Base-by-base conservation (phyloP, 331 rosid genomes). In the Malus hybrid region DNA sequence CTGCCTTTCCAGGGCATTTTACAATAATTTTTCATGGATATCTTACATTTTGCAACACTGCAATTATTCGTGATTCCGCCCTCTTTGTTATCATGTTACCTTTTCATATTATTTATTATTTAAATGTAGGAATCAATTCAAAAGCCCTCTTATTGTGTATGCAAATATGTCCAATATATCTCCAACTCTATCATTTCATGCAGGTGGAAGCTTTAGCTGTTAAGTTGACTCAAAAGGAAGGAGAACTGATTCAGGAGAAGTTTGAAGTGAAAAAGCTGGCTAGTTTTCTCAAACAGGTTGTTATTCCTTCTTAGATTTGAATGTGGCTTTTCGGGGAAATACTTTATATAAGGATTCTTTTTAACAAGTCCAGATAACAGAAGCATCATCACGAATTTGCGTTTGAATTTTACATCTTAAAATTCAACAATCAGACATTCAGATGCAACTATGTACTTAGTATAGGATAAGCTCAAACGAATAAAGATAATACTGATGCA, bases 151-250 rank as follows among this genome's bases (percentile, higher is more conserved):
- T 14, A 11, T 57, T 56, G n/a, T 76, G 22, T 19, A 34, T 19
- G 3, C 7, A 44, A 60, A 9, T 27, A 36, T 22, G 15, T 32
- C 62, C 14, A 54, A 54, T 31, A 28, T 31, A 54, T 52, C 15
- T 44, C 48, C 60, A 46, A 50, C 36, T 48, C 12, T 68, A 36
- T 29, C 63, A 39, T 61, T 75, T 83, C 74, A 24, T 77, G 36
- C 81, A 94, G 99, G 99, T 94, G 79, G 99, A 94, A 89, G 99
- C 99, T 84, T 81, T 94, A 66, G 99, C 99, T 4, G 97, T 90
- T 66, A 92, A 94, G 85, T 84, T 94, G 87, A 94, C 99, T 76
- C 97, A 94, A 84, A 89, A 90, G 62, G 99, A 94, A 86, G 99
- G 99, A 80, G 99, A 94, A 74, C 72, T 94, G 86, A 94, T 94